Base-by-base conservation (phyloP, 768 basidiomycete species). In the Hygrophoropsis aurantiaca region DNA sequence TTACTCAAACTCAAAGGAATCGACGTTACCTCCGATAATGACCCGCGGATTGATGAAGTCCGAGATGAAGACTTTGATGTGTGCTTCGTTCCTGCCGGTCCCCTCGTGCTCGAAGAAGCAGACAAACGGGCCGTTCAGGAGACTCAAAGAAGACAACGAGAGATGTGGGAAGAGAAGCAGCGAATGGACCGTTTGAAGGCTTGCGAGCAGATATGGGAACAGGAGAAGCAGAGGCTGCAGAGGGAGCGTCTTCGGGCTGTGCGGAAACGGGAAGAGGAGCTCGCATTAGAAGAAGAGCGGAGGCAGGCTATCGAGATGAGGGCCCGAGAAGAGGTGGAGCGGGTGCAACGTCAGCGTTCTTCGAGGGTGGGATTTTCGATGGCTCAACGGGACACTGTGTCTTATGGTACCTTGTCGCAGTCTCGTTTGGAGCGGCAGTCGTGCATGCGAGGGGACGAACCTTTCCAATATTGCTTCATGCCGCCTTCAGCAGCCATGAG, bases 21-120 rank as follows among this genome's bases (percentile, higher is more conserved):
- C 45, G 75, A 84, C 49, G 78, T 85, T 59, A 69, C 74, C 9
- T 72, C 73, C 11, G 77, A 80, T 62, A 64, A 75, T 50, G 84
- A 85, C 62, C 82, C 84, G 1, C 77, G 82, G 38, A 83, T 85
- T 42, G 80, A 77, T 37, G 68, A 74, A 15, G 82, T 87, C 38
- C 73, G 71, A 52, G 74, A 75, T 60, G 74, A 74, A 49, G 74
- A 75, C 54, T 74, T 75, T 35, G 61, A 67, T 46, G 42, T 60
- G 36, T 65, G 60, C 48, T 74, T 74, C 45, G 53, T 67, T 1
- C 74, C 74, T 2, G 56, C 61, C 7, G 72, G 72, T 15, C 63
- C 61, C 1, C 62, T 75, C 46, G 50, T 54, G 34, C 60, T 71
- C 47, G 77, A 77, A 53, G 77, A 76, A 30, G 64, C 60, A 21